Conservation (phyloP, 441 rosid species). For the Pelargonium cotyledonis region DNA sequence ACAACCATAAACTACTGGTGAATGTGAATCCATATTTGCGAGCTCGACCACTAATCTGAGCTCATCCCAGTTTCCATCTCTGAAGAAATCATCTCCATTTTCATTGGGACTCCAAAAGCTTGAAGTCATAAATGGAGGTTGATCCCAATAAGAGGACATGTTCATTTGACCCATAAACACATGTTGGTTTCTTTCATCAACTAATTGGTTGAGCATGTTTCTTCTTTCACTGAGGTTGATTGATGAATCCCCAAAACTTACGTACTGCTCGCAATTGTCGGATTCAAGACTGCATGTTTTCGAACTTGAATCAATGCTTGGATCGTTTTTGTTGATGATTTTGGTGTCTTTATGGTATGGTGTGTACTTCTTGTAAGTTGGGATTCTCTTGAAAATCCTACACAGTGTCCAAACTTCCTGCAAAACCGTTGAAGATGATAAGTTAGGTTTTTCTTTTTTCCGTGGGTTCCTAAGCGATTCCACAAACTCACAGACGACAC, state of each 20-base stretch:
- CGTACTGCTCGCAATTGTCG: conserved; percentile 20
- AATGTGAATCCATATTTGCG: not conserved
- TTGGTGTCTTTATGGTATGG: conserved; percentile 19
- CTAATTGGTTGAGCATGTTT: conserved; percentile 5
- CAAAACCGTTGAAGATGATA: not conserved
- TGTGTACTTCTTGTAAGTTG: conserved; percentile 32
- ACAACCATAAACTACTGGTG: not conserved
- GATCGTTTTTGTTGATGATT: conserved; percentile 13
- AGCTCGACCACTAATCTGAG: conserved; percentile 33
- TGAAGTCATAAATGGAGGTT: conserved; percentile 16
- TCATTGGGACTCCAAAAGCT: conserved; percentile 15
- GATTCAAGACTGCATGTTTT: conserved; percentile 26
- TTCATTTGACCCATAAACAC: conserved; percentile 13
- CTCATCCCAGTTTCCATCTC: conserved; percentile 43
- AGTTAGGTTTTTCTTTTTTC: no score
- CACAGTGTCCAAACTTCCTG: conserved; percentile 60
- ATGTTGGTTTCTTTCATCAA: conserved; percentile 21
- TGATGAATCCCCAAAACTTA: conserved; percentile 21
- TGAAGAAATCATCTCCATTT: conserved; percentile 24
- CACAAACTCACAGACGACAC: no score
- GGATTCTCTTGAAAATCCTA: conserved; percentile 39
- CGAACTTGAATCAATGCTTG: no score
- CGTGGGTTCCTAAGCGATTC: no score
- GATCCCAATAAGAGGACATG: conserved; percentile 1
- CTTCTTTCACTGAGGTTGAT: conserved; percentile 14